Percentiles rank a stretch among this genome's conserved stretches.
These are phyloP conservation scores for Aspergillus ibericus DNA, from an alignment of 2,329 filamentous ascomycete genomes.

Conservation along the genomic window DNA sequence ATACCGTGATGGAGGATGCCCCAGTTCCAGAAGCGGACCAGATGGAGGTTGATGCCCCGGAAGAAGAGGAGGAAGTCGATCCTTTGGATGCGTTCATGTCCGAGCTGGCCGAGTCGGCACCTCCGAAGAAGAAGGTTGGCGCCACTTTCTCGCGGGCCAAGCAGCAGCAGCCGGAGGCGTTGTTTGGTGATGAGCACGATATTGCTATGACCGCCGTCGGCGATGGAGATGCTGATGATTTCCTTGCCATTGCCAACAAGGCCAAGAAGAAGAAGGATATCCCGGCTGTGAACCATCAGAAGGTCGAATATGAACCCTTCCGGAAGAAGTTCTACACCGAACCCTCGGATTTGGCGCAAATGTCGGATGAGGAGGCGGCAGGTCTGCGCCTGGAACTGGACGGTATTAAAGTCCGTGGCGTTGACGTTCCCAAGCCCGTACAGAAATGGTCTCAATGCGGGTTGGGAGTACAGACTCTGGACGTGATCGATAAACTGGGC, in stretches of 20 bases:
- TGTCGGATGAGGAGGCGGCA: slow-evolving; percentile 81
- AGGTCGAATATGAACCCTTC: slow-evolving; percentile 80
- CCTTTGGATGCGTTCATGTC: slow-evolving; percentile 98
- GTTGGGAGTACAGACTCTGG: slow-evolving; percentile 79
- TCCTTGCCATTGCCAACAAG: slow-evolving; percentile 62
- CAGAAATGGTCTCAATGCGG: slow-evolving; percentile 97
- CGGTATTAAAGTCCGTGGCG: slow-evolving; percentile 88
- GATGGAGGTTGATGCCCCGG: slow-evolving; percentile 37
- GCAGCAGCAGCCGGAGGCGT: slow-evolving; percentile 71
- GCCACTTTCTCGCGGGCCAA: slow-evolving; percentile 48
- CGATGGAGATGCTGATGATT: slow-evolving; percentile 64
- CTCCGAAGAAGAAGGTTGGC: slow-evolving; percentile 41
- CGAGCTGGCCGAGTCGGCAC: slow-evolving; percentile 56
- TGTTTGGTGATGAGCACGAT: slow-evolving; percentile 85
- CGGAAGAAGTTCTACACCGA: slow-evolving; percentile 95
- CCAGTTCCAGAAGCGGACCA: slow-evolving; percentile 38
- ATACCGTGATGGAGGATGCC: slow-evolving; percentile 48
- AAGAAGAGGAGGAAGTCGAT: slow-evolving; percentile 66
- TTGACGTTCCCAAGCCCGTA: slow-evolving; percentile 87
- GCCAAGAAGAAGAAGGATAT: slow-evolving; percentile 92
- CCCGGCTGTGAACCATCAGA: slow-evolving; percentile 81
- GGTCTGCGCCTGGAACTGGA: slow-evolving; percentile 84
- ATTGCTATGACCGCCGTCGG: slow-evolving; percentile 61
- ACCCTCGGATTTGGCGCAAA: slow-evolving; percentile 75
- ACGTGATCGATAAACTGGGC: slow-evolving; percentile 76